Evolutionary conservation across 768 basidiomycete genomes (phyloP), one percentile per base, ranked within the genome.

Genomic region (Sporobolomyces phaffii): DNA sequence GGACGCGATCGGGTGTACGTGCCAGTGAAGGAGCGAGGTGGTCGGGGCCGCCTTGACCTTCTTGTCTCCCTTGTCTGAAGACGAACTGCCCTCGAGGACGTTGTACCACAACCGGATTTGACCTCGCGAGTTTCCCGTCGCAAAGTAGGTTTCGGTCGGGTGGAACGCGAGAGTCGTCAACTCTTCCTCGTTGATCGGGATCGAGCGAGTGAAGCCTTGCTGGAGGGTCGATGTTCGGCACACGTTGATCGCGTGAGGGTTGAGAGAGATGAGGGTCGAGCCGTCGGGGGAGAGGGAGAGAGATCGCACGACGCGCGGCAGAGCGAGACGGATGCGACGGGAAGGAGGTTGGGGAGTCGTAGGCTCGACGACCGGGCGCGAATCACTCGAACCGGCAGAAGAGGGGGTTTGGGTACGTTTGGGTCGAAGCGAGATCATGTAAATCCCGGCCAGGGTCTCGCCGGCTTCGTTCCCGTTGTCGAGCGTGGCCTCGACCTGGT

Each of bases 81-180:
- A 15, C 3, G 56, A 34, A n/a, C n/a, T n/a, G 18, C 43, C 43
- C 11, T 26, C 64, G 68, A 86, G 84, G 22, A 94, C 81, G 77
- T 91, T 94, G 77, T 96, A 92, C 92, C 94, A 98, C 11, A 98
- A 77, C 38, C 90, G 83, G 51, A 99, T 87, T 69, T 84, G 81
- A 60, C 96, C 96, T 69, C 85, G 85, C 26, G 80, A 81, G 74
- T 98, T 93, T 29, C 96, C 96, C 0, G 94, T 96, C 5, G 91
- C 96, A 77, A 98, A 96, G 78, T 89, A 93, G 62, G 93, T 90
- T 69, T 96, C 87, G 56, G 80, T 82, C 3, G 94, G 94, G 76
- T 94, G 91, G 76, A 89, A 88, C 8, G 89, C 85, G 47, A 96
- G 81, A 76, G 89, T 91, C 2, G 89, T 91, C 64, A 97, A 80